These are phyloP conservation scores for Chlorella sp. DNA, from an alignment of 139 green algal genomes.

Conservation along the genomic window DNA sequence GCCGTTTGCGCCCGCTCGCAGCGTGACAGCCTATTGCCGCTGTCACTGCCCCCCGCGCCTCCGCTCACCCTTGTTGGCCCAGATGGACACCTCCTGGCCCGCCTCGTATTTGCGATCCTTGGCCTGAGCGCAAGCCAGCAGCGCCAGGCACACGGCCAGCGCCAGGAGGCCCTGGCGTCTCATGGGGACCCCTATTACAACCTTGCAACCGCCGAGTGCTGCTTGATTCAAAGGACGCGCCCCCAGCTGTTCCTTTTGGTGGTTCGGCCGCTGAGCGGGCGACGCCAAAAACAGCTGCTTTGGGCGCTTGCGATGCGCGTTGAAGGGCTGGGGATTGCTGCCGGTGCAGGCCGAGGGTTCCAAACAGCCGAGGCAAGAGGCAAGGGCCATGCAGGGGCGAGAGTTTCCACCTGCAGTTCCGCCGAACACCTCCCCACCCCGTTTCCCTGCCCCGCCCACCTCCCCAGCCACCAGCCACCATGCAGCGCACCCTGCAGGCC, in stretches of 20 bases:
- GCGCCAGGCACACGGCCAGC: neutral
- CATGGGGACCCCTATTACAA: neutral
- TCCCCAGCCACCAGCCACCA: neutral
- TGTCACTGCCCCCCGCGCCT: neutral
- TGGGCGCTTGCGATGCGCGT: no score
- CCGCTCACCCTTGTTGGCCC: slow-evolving; percentile 73
- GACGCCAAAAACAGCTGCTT: neutral
- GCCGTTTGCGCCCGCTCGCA: no score
- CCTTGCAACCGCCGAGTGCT: neutral
- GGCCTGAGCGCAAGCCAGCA: neutral
- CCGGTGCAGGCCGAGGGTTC: no score
- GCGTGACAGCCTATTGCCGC: neutral
- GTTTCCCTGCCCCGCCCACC: no score
- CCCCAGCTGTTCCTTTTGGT: neutral
- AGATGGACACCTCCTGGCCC: slow-evolving; percentile 68
- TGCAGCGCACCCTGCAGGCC: slow-evolving; percentile 12
- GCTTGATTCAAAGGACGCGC: neutral
- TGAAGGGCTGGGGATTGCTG: no score
- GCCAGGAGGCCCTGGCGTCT: neutral
- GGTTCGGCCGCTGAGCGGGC: neutral
- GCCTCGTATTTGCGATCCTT: slow-evolving; percentile 71
- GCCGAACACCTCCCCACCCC: no score
- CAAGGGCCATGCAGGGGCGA: neutral
- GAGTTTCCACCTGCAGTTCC: no score
- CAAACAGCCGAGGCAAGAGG: neutral